Base-by-base conservation (phyloP, 352 stramenopile genomes). In the Phytopythium oedochilum region DNA sequence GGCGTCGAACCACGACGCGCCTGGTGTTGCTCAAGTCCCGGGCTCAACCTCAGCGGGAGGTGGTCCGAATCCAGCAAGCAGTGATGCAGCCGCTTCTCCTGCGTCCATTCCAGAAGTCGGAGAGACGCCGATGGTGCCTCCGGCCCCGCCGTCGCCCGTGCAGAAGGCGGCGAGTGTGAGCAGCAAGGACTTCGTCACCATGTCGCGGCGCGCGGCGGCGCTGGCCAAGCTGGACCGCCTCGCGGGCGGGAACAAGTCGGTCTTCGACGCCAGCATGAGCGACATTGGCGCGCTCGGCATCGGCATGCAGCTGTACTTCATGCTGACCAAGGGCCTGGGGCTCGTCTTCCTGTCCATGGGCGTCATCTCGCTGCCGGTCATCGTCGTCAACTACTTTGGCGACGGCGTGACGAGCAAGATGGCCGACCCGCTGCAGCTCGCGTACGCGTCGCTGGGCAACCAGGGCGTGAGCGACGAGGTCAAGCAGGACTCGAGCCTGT, bases 241-340 rank as follows among this genome's bases (percentile, higher is more conserved):
- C 5, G 80, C 61, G 0, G 70, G 55, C 3, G 85, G 83, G 5
- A 87, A 66, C 51, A 92, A 90, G 44, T 80, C 77, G 22, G 70
- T 78, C 1, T 75, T 84, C 20, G 60, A 88, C 26, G 77, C 73
- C 26, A 66, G 74, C 1, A 88, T 92, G 77, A 63, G 55, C 42
- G 79, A 89, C 60, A 93, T 95, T 44, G 83, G 77, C 22, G 73
- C 74, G 25, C 57, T 95, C 31, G 85, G 85, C 17, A 92, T 95
- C 38, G 85, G 83, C 12, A 71, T 95, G 63, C 74, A 89, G 67
- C 68, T 95, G 5, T 95, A 93, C 45, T 95, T 95, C 36, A 81
- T 93, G 66, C 59, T 95, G 29, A 87, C 80, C 40, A 89, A 92
- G 71, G 88, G 90, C 49, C 48, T 89, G 53, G 64, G 64, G 29